A percentile compares a stretch with the other conserved stretches of the same genome.
Evolutionary conservation across 129 eudicot genomes (phyloP).

Genomic region (Flaveria trinervia): DNA sequence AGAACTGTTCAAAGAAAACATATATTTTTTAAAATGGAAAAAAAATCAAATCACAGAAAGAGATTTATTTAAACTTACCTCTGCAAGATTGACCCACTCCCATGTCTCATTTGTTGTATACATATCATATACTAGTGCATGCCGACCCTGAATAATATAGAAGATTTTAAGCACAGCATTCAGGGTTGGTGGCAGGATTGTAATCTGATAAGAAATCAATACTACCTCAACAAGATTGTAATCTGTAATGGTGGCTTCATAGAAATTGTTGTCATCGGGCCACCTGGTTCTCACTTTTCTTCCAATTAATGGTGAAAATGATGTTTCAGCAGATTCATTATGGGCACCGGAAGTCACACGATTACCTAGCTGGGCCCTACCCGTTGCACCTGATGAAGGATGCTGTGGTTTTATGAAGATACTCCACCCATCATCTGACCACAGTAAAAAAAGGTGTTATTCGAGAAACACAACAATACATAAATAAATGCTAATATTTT

Average conservation of each 20-base stretch:
- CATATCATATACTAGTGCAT: constrained; percentile 75
- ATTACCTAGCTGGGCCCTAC: constrained; percentile 67
- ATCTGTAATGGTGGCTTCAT: constrained; percentile 87
- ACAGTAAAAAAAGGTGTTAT: constrained; percentile 36
- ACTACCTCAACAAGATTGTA: constrained; percentile 62
- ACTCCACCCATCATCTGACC: constrained; percentile 56
- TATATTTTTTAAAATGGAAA: not conserved
- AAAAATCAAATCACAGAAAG: not conserved
- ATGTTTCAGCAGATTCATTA: constrained; percentile 60
- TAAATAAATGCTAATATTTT: not conserved
- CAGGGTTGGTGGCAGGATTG: not conserved
- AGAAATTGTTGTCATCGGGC: constrained; percentile 93
- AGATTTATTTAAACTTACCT: constrained; percentile 46
- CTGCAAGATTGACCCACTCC: constrained; percentile 93
- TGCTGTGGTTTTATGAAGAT: constrained; percentile 54
- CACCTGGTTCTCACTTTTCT: constrained; percentile 86
- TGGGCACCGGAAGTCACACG: constrained; percentile 55
- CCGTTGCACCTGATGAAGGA: constrained; percentile 57
- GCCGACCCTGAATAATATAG: constrained; percentile 59
- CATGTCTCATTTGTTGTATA: constrained; percentile 66
- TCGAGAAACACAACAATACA: not conserved
- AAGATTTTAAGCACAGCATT: not conserved
- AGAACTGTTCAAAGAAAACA: not conserved
- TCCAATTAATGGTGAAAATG: constrained; percentile 63
- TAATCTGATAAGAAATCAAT: not conserved